These are phyloP conservation scores for Nyctanthes arbortristis DNA, from an alignment of 257 asterid species.

Conservation along the genomic window DNA sequence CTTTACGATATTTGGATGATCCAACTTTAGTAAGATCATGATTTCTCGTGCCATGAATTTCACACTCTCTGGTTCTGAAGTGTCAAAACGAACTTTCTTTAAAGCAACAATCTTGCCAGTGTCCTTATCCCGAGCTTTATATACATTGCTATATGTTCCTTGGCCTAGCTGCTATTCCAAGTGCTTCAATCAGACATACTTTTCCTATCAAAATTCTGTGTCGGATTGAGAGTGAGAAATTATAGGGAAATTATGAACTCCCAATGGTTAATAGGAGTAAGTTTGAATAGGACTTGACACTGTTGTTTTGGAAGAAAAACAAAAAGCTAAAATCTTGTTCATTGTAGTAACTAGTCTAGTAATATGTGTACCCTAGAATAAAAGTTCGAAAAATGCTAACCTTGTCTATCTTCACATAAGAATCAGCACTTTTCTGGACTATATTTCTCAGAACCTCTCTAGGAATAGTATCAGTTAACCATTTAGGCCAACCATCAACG, in stretches of 20 bases:
- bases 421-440: conserved; percentile 78
- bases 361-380: background rate
- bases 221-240: no score
- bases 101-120: conserved; percentile 70
- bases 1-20: conserved; percentile 79
- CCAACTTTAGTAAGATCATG: conserved; percentile 55
- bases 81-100: conserved; percentile 82
- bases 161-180: conserved; percentile 54
- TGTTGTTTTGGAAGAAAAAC: background rate
- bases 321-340: background rate
- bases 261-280: no score
- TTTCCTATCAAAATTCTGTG: background rate
- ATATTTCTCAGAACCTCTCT: conserved; percentile 61
- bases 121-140: conserved; percentile 69
- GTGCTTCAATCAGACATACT: no score
- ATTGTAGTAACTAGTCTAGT: background rate
- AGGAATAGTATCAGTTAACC: conserved; percentile 73
- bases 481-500: conserved; percentile 85
- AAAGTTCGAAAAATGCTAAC: conserved; percentile 30
- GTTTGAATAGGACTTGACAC: background rate
- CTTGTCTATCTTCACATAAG: conserved; percentile 78
- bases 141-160: conserved; percentile 85
- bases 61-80: conserved; percentile 80
- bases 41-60: conserved; percentile 93
- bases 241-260: no score